Base-by-base conservation (phyloP, 2,329 filamentous ascomycete species). In the Plenodomus lindquistii region DNA sequence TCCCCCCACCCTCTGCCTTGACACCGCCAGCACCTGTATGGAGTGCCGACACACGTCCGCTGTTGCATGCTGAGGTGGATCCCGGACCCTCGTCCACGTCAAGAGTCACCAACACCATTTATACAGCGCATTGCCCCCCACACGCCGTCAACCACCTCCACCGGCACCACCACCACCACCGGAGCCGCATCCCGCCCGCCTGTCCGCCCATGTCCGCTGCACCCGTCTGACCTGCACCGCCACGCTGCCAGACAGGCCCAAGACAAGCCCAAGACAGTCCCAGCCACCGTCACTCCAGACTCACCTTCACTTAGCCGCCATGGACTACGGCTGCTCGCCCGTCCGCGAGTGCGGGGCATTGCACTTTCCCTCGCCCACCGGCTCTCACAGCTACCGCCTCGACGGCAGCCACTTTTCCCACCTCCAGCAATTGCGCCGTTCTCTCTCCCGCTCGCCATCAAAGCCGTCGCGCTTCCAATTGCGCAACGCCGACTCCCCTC, bases 381-480 rank as follows among this genome's bases (percentile, higher is more conserved):
- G 71, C 53, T 59, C 66, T 40, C 86, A 89, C 65, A 84, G 85
- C 53, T 89, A 90, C 71, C 87, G 89, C 73, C 87, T 93, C 63
- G 89, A 96, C 76, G 85, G 90, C 57, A 55, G 62, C 49, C 63
- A 69, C 51, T 87, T 88, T 53, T 85, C 89, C 42, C 87, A 89
- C 50, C 88, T 96, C 55, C 84, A 90, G 67, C 89, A 91, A 64
- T 79, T 97, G 49, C 84, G 92, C 57, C 88, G 91, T 61, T 96
- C 93, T 20, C 80, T 97, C 55, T 97, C 92, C 48, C 84, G 91
- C 63, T 97, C 93, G n/a, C 93, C 93, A 10, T 96, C 93, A 24
- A 96, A 94, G 72, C 79, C 78, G 37, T 81, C 81, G 48, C 80
- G 82, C 62, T 93, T 94, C 70, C 81, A 83, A 47, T 77, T 95